Base-by-base conservation (phyloP, 306 rosid species). In the Styphnolobium japonicum region DNA sequence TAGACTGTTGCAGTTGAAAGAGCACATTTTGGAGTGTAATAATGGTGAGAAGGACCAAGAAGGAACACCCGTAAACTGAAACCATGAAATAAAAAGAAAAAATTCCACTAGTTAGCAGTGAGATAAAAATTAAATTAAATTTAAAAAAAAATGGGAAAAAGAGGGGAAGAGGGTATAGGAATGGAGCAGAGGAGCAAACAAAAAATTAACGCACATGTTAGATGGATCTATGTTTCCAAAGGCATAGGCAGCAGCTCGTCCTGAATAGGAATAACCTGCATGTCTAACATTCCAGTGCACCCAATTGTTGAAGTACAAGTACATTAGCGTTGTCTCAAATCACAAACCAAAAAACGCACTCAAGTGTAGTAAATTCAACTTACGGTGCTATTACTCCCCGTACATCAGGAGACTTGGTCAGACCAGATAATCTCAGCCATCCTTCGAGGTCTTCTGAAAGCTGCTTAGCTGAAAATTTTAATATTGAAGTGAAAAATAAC, bases 11-110 rank as follows among this genome's bases (percentile, higher is more conserved):
- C 94, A 64, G 80, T 81, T 37, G 99, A 90, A 81, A 96, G 93
- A 71, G 99, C 96, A 88, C 99, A 96, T 76, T 89, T 96, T 58
- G 92, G 83, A 73, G 97, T 96, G 77, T 91, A 93, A 77, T 91
- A 75, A 76, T 96, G 98, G 77, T 96, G 99, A 81, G 99, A 96
- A 73, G 99, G 99, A 68, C 99, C 99, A 46, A 96, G 97, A 82
- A 96, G 96, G 83, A 96, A 96, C 77, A 96, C 88, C 57, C 99
- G 90, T 15, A 82, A 81, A 76, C 99, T 96, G 93, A 71, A 83
- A 79, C 73, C 27, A 36, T 67, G 55, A 60, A 76, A 80, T 25
- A 16, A 3, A 37, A 27, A 42, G 22, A 45, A 46, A n/a, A 16
- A 9, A 34, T 15, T 53, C 29, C 61, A 53, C 0, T 8, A 6